These are phyloP conservation scores for Eucalyptus rudis DNA, from an alignment of 345 rosid species.

Conservation along the genomic window DNA sequence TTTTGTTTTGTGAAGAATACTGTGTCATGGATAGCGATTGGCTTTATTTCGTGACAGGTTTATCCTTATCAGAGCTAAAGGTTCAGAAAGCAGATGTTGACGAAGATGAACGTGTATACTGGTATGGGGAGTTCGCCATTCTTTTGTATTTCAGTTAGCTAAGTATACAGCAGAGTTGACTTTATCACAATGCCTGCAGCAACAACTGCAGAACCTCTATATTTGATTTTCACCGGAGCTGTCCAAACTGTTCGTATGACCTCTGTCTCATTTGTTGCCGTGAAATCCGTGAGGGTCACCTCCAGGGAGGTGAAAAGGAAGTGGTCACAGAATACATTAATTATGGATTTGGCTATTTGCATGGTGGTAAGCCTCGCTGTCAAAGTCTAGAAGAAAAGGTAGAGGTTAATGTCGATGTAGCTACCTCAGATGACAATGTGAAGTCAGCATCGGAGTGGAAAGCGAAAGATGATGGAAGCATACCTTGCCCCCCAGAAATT, in stretches of 20 bases:
- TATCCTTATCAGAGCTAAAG: background rate
- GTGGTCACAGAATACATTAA: constrained; percentile 4
- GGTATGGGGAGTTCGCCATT: constrained; percentile 15
- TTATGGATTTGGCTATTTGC: constrained; percentile 14
- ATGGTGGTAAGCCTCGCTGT: constrained; percentile 11
- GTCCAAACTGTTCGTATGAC: constrained; percentile 32
- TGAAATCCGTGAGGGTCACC: constrained; percentile 39
- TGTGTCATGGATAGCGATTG: background rate
- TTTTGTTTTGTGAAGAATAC: background rate
- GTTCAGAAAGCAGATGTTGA: background rate
- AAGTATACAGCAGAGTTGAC: background rate
- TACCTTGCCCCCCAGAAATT: constrained; percentile 32
- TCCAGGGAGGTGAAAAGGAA: constrained; percentile 16
- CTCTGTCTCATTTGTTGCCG: constrained; percentile 47
- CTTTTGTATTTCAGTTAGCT: background rate
- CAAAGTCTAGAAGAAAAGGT: background rate
- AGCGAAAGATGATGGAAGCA: constrained; percentile 33
- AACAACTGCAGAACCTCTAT: constrained; percentile 53
- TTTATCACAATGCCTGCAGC: constrained; percentile 8
- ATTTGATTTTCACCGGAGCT: constrained; percentile 41
- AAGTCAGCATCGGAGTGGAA: constrained; percentile 23
- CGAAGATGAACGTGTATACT: constrained; percentile 30
- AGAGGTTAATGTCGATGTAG: background rate
- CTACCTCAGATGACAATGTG: background rate
- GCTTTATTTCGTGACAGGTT: background rate